phyloP scores from a whole-genome alignment of 73 alveolate species.

The Blepharisma japonicum region DNA sequence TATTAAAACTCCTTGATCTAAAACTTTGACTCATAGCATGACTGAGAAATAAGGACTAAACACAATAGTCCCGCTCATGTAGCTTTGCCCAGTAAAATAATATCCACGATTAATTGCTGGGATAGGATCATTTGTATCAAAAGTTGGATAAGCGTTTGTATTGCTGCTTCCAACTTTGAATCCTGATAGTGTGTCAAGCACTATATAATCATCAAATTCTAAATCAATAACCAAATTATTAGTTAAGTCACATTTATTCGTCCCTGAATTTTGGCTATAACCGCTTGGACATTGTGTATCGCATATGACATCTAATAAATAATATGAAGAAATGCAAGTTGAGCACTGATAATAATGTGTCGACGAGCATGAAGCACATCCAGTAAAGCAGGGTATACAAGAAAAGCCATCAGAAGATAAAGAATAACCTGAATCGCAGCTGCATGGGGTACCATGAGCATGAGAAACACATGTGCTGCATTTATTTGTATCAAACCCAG shows the following conservation, averaged over 20 bases:
- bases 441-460: background rate
- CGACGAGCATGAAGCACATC: background rate
- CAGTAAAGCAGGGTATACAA: background rate
- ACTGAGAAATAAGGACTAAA: background rate
- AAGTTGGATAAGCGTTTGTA: background rate
- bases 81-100: conserved; percentile 5
- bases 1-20: background rate
- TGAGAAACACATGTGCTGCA: background rate
- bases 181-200: background rate
- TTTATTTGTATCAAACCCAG: background rate
- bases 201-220: background rate
- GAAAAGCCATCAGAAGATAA: background rate
- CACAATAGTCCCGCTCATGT: background rate
- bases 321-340: background rate
- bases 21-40: background rate
- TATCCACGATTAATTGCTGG: conserved; percentile 18
- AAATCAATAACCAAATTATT: background rate
- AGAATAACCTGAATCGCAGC: background rate
- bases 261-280: background rate
- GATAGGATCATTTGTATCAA: background rate
- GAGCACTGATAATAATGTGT: background rate
- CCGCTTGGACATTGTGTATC: conserved; percentile 3
- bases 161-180: background rate
- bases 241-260: background rate
- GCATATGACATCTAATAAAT: background rate